Evolutionary conservation across 2,329 filamentous ascomycete genomes (phyloP), one percentile per base, ranked within the genome.

Genomic region (Alternaria hordeiaustralica): DNA sequence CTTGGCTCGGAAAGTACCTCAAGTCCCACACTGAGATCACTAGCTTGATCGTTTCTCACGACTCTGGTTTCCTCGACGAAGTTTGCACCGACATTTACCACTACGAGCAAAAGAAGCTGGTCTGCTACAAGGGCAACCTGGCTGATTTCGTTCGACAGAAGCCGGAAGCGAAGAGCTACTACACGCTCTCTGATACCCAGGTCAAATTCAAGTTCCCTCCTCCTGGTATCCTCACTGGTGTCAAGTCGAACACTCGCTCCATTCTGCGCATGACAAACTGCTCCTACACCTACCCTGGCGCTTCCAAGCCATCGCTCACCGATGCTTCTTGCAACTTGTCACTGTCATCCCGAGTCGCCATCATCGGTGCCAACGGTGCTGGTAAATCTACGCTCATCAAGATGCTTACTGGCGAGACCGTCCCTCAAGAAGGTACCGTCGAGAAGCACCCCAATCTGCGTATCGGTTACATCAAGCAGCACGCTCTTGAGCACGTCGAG

Each of bases 401-500:
- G 85, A 87, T 99, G 64, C 87, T 99, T 62, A 99, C 96, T 11
- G 96, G 95, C 71, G 96, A 98, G 81, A 89, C 90, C 20, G 90
- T 97, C 70, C 96, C 93, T 15, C 91, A 91, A 66, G 82, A 83
- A 20, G 96, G 96, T 67, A 93, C 90, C 79, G 96, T 99, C 23
- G 94, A 98, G 86, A 98, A 98, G 86, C 96, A 99, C 81, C 96
- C 96, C 71, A 99, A 99, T 81, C 84, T 99, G 77, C 94, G 96
- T 86, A 97, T 99, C 75, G 96, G 96, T 58, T 99, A 99, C 85
- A 98, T 99, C 85, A 98, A 98, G 85, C 96, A 99, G 85, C 96
- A 99, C 82, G 96, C 96, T 47, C 87, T 99, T 12, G 96, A 99
- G 86, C 96, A 99, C 88, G 96, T 99, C 11, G 95, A 99, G 84